These are phyloP conservation scores for Nigrograna mackinnonii DNA, from an alignment of 2,329 filamentous ascomycete genomes.

Conservation along the genomic window DNA sequence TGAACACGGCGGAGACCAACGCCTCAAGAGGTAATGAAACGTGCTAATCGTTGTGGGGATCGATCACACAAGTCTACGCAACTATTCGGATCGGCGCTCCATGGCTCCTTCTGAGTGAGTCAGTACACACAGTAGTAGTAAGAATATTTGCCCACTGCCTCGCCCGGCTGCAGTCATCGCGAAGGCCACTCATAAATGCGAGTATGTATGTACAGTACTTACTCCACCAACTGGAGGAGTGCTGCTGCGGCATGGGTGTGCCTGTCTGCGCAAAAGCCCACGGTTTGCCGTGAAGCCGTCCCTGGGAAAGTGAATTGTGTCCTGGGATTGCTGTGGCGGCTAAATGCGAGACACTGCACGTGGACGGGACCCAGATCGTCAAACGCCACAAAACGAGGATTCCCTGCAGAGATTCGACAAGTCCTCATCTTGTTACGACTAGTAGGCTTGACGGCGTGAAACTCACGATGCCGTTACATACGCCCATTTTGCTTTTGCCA, in stretches of 20 bases:
- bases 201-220: too few species aligned
- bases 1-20: conserved; percentile 10
- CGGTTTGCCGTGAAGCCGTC: conserved; percentile 1
- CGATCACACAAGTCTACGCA: conserved; percentile 6
- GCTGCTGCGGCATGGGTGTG: background rate
- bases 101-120: background rate
- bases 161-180: background rate
- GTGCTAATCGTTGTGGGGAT: conserved; percentile 6
- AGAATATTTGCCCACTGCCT: background rate
- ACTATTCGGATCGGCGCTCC: conserved; percentile 4
- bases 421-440: conserved; percentile 2
- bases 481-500: conserved; percentile 8
- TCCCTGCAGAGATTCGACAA: conserved; percentile 5
- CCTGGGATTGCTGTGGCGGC: conserved; percentile 11
- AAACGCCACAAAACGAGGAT: conserved; percentile 15
- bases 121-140: background rate
- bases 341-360: conserved; percentile 18
- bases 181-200: too few species aligned
- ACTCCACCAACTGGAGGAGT: conserved; percentile 3
- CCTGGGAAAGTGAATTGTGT: conserved; percentile 4
- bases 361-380: conserved; percentile 14
- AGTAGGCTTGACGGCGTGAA: conserved; percentile 1
- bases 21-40: conserved; percentile 17
- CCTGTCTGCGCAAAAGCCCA: background rate
- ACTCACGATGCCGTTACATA: background rate